A percentile compares a stretch with the other conserved stretches of the same genome.
phyloP scores from a whole-genome alignment of 1,284 basidiomycete species.

The Papiliotrema terrestris region DNA sequence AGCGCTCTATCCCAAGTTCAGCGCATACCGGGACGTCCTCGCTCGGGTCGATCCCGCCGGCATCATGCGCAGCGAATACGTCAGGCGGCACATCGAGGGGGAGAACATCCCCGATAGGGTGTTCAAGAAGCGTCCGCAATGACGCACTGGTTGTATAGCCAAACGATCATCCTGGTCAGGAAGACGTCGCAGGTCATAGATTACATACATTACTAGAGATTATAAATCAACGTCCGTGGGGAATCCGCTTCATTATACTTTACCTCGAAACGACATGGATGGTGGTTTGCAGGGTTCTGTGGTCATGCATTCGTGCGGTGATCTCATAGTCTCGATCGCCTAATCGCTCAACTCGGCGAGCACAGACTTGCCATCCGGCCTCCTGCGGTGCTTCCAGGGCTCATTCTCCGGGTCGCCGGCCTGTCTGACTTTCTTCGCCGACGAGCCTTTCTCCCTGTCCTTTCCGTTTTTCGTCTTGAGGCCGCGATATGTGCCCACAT shows the following conservation, averaged over 20 bases:
- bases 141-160: too few relatives aligned
- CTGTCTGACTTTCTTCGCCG: neutral
- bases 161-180: neutral
- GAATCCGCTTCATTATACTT: neutral
- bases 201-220: constrained; percentile 5
- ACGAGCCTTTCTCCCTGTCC: too few relatives aligned
- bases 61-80: constrained; percentile 61
- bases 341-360: constrained; percentile 21
- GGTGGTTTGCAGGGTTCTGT: too few relatives aligned
- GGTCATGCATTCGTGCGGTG: too few relatives aligned
- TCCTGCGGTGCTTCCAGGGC: constrained; percentile 14
- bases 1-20: constrained; percentile 74
- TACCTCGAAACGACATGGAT: too few relatives aligned
- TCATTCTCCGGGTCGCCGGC: constrained; percentile 11
- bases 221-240: neutral
- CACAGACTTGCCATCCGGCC: neutral
- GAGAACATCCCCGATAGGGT: constrained; percentile 38
- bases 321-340: too few relatives aligned
- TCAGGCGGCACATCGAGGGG: constrained; percentile 54
- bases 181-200: neutral
- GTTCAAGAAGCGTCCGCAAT: constrained; percentile 30
- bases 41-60: constrained; percentile 73
- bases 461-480: neutral
- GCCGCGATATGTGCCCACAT: constrained; percentile 23
- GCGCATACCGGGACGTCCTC: constrained; percentile 71